These are phyloP conservation scores for Colletotrichum sp. DNA, from an alignment of 2,329 filamentous ascomycete species.

Conservation along the genomic window DNA sequence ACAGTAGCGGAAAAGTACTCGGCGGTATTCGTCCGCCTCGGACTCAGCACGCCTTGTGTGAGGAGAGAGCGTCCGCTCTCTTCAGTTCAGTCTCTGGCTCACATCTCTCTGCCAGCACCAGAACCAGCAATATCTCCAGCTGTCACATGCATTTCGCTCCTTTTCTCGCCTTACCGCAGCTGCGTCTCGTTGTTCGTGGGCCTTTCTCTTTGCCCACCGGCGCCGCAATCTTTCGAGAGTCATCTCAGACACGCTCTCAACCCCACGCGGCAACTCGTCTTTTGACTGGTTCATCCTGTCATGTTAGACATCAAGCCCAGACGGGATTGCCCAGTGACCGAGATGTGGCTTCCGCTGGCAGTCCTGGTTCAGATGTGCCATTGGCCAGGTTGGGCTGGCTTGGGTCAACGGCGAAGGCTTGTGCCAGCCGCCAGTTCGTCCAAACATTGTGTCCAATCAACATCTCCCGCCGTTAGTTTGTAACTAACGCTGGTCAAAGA, in stretches of 20 bases:
- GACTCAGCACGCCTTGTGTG: neutral
- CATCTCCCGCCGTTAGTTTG: neutral
- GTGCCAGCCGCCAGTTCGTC: constrained; percentile 7
- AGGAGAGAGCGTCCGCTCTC: neutral
- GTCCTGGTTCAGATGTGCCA: neutral
- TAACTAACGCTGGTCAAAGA: neutral
- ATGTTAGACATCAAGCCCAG: neutral
- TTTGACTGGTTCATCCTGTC: neutral
- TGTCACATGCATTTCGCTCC: constrained; percentile 16
- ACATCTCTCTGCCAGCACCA: neutral
- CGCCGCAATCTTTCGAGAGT: constrained; percentile 1
- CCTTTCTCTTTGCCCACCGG: neutral
- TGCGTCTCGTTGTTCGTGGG: constrained; percentile 1
- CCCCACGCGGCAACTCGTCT: neutral
- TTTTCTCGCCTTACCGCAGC: neutral
- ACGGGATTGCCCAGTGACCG: constrained; percentile 11
- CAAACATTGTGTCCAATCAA: neutral
- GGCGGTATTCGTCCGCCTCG: constrained; percentile 1
- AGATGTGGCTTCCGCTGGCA: neutral
- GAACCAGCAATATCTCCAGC: neutral
- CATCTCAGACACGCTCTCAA: constrained; percentile 7
- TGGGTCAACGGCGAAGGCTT: neutral
- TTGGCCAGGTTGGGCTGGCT: neutral
- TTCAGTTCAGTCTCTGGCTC: neutral
- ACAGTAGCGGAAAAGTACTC: constrained; percentile 1